A percentile compares a stretch with the other conserved stretches of the same genome.
Conservation (phyloP, 352 stramenopile species). For the Phytophthora sojae region DNA sequence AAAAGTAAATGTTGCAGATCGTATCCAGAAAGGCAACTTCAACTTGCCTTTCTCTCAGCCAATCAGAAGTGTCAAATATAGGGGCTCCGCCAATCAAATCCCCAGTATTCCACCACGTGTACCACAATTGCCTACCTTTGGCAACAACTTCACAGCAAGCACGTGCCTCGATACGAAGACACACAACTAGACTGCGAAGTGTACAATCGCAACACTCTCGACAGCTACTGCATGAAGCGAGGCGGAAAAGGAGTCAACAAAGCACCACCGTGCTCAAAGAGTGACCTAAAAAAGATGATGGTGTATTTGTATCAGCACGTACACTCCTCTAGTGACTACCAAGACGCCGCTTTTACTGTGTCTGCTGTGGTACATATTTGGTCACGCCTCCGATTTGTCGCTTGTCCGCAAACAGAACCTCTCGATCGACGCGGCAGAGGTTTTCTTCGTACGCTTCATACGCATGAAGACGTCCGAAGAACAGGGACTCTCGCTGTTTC, state of each 20-base stretch:
- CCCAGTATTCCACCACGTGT: too few species aligned
- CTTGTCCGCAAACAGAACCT: constrained; percentile 37
- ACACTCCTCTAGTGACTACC: constrained; percentile 17
- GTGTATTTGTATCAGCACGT: constrained; percentile 16
- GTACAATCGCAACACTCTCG: background rate
- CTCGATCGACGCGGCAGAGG: constrained; percentile 14
- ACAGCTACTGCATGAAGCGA: constrained; percentile 13
- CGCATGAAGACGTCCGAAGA: constrained; percentile 42
- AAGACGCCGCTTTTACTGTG: constrained; percentile 32
- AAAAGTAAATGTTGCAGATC: too few species aligned
- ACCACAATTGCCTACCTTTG: too few species aligned
- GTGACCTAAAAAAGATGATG: constrained; percentile 13
- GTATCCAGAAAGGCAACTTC: too few species aligned
- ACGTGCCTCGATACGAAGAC: too few species aligned
- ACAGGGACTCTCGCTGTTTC: constrained; percentile 40
- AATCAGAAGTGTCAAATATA: too few species aligned
- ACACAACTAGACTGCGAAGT: too few species aligned
- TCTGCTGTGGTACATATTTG: constrained; percentile 39
- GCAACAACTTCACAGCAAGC: too few species aligned
- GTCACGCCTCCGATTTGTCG: constrained; percentile 34
- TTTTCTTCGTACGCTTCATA: constrained; percentile 32
- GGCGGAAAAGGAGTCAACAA: constrained; percentile 12
- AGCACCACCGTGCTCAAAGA: constrained; percentile 9
- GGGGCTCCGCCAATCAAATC: too few species aligned
- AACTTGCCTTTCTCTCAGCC: too few species aligned